A percentile compares a stretch with the other conserved stretches of the same genome.
Conservation (phyloP, 257 asterid species). For the Hygrophila difformis region DNA sequence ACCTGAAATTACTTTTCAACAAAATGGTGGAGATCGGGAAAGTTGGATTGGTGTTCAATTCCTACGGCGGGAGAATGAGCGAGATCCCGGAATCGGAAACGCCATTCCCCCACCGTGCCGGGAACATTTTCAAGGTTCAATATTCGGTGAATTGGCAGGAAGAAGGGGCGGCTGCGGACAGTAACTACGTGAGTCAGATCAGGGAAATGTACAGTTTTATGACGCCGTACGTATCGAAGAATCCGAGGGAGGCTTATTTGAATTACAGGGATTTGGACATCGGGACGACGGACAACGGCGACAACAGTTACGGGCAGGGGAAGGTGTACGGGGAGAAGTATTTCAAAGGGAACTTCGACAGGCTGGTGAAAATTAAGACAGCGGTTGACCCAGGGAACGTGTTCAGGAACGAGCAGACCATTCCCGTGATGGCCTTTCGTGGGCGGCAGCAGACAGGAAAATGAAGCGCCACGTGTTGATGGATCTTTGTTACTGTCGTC, state of each 20-base stretch:
- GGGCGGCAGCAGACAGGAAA: not conserved
- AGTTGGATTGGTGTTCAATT: conserved; percentile 27
- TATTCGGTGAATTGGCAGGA: conserved; percentile 28
- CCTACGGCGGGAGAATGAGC: conserved; percentile 35
- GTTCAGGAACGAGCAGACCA: conserved; percentile 3
- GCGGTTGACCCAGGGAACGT: not conserved
- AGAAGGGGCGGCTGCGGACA: conserved; percentile 14
- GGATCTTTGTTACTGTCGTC: no score
- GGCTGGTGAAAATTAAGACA: conserved; percentile 4
- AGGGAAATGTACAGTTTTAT: conserved; percentile 24
- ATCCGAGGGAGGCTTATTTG: conserved; percentile 36
- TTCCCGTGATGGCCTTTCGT: not conserved
- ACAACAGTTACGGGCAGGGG: conserved; percentile 24
- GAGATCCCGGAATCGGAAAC: conserved; percentile 18
- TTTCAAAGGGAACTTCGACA: conserved; percentile 3
- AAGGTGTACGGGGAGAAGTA: not conserved
- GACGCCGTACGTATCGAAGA: conserved; percentile 27
- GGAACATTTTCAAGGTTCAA: conserved; percentile 34
- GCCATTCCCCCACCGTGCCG: conserved; percentile 39
- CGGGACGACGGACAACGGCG: conserved; percentile 18
- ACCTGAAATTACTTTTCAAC: conserved; percentile 15
- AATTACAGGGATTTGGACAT: conserved; percentile 41
- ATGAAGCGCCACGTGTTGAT: not conserved
- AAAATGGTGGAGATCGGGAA: conserved; percentile 27
- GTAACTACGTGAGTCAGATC: conserved; percentile 7